phyloP scores from a whole-genome alignment of 768 basidiomycete genomes.

The Phanerodontia chrysosporium region DNA sequence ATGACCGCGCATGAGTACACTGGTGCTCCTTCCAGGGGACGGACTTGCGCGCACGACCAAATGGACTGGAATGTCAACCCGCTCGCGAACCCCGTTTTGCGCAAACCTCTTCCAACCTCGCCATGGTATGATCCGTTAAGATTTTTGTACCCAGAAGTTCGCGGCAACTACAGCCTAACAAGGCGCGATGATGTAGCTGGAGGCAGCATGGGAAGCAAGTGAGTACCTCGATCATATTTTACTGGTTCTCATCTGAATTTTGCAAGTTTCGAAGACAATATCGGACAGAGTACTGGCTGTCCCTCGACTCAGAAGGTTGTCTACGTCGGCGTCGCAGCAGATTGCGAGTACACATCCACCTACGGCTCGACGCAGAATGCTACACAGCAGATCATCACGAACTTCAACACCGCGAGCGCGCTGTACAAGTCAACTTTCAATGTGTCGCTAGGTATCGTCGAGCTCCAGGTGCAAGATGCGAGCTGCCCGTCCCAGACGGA shows the following conservation, averaged over 20 bases:
- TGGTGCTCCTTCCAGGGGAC: conserved; percentile 25
- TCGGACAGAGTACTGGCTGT: conserved; percentile 70
- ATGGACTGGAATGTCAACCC: conserved; percentile 65
- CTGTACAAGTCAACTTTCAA: conserved; percentile 83
- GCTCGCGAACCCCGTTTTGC: conserved; percentile 46
- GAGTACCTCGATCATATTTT: conserved; percentile 28
- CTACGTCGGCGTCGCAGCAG: conserved; percentile 86
- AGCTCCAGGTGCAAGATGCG: conserved; percentile 66
- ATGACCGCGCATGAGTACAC: conserved; percentile 50
- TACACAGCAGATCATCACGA: conserved; percentile 67
- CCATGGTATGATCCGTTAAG: conserved; percentile 42
- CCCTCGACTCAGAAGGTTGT: conserved; percentile 68
- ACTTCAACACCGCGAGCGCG: conserved; percentile 75
- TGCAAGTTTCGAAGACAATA: conserved; percentile 59
- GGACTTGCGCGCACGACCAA: conserved; percentile 67
- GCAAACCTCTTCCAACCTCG: conserved; percentile 28
- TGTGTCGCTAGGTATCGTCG: conserved; percentile 77
- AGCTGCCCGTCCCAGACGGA: conserved; percentile 58
- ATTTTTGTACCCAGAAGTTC: conserved; percentile 10
- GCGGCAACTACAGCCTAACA: conserved; percentile 31
- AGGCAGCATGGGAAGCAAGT: conserved; percentile 53
- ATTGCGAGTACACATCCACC: conserved; percentile 69
- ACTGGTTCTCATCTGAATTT: no score
- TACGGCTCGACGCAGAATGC: conserved; percentile 66
- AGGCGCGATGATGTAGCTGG: conserved; percentile 56